Percentiles rank a stretch among this genome's conserved stretches.
Evolutionary conservation across 2,329 filamentous ascomycete genomes (phyloP).

Genomic region (Venturiaceae sp.): DNA sequence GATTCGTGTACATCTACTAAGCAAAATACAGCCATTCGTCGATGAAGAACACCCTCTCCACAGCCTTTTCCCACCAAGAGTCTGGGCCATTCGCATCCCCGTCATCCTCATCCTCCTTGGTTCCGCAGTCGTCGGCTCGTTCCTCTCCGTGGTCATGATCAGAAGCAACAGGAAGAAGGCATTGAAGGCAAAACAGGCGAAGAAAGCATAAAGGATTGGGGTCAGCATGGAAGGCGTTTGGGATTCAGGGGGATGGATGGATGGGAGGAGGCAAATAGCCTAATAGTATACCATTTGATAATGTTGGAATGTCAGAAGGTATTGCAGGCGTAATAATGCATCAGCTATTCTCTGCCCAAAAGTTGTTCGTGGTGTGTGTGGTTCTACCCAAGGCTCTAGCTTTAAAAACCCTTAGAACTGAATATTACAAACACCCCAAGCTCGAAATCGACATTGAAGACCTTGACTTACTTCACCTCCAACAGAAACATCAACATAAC

Average conservation of each 20-base stretch:
- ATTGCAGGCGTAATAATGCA: background rate
- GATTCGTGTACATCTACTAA: background rate
- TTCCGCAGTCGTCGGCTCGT: slow-evolving; percentile 88
- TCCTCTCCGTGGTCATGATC: slow-evolving; percentile 97
- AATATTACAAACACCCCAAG: no score
- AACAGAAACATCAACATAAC: no score
- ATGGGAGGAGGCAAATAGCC: background rate
- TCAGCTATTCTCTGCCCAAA: background rate
- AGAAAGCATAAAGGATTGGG: slow-evolving; percentile 32
- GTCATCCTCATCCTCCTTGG: slow-evolving; percentile 91
- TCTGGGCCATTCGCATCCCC: slow-evolving; percentile 97
- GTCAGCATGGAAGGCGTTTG: background rate
- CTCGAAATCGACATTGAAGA: no score
- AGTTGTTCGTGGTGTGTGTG: background rate
- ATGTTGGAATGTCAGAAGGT: background rate
- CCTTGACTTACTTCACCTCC: no score
- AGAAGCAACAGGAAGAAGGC: slow-evolving; percentile 97
- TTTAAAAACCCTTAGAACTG: no score
- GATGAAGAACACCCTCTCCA: slow-evolving; percentile 90
- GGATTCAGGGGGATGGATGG: background rate
- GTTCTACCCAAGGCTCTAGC: no score
- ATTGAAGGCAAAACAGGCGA: slow-evolving; percentile 82
- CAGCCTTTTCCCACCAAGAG: slow-evolving; percentile 88
- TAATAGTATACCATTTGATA: background rate
- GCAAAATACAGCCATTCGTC: slow-evolving; percentile 70